Percentiles rank a stretch among this genome's conserved stretches.
phyloP scores from a whole-genome alignment of 352 stramenopile species.

The Detonula confervacea region DNA sequence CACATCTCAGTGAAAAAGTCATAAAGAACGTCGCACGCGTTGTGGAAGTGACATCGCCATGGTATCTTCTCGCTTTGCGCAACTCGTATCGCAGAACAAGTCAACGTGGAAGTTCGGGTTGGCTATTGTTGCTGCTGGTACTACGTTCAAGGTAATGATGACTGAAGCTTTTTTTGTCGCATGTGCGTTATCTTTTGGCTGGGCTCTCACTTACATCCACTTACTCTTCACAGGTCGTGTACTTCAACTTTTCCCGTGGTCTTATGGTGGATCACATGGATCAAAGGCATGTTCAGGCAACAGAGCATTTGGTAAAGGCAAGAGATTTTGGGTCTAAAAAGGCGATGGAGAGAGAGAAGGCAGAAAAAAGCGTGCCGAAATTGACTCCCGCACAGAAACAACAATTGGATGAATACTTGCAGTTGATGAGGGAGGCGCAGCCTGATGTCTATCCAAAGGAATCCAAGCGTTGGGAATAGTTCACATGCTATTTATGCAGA shows the following conservation, averaged over 20 bases:
- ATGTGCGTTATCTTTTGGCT: not conserved
- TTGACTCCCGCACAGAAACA: constrained; percentile 46
- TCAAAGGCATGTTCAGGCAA: constrained; percentile 37
- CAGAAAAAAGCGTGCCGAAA: constrained; percentile 16
- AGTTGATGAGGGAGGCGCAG: constrained; percentile 25
- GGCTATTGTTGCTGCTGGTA: constrained; percentile 27
- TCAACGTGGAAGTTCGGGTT: constrained; percentile 39
- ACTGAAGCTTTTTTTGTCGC: not conserved
- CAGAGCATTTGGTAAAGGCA: constrained; percentile 41
- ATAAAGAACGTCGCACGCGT: too few species aligned
- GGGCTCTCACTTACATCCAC: not conserved
- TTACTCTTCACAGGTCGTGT: constrained; percentile 27
- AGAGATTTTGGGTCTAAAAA: constrained; percentile 33
- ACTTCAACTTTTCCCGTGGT: constrained; percentile 57
- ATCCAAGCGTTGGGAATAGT: too few species aligned
- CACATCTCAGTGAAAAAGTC: constrained; percentile 75
- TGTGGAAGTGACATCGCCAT: constrained; percentile 87
- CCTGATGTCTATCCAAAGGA: too few species aligned
- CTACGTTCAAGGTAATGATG: constrained; percentile 40
- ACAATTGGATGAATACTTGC: constrained; percentile 52
- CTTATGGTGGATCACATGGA: constrained; percentile 53
- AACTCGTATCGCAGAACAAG: constrained; percentile 34
- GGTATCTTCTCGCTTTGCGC: constrained; percentile 42
- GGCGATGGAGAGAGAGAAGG: constrained; percentile 36
- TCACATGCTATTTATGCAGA: too few species aligned